Percentiles rank a stretch among this genome's conserved stretches.
phyloP scores from a whole-genome alignment of 2,329 filamentous ascomycete genomes.

The Talaromyces funiculosus region DNA sequence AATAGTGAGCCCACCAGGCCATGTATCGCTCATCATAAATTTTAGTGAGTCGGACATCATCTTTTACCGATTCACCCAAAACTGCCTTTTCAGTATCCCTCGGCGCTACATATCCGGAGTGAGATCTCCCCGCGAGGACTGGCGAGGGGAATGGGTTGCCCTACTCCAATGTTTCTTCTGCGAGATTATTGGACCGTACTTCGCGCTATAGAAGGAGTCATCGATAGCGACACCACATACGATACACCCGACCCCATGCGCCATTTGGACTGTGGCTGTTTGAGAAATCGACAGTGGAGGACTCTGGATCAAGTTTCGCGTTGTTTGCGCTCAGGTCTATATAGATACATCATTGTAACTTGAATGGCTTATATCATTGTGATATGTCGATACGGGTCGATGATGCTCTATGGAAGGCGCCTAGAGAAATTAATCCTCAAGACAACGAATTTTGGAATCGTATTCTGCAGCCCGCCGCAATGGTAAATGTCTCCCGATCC shows the following conservation, averaged over 20 bases:
- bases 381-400: background rate
- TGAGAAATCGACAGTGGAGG: too few species aligned
- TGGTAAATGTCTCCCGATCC: too few species aligned
- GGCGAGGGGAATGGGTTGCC: background rate
- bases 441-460: background rate
- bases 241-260: background rate
- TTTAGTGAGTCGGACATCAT: background rate
- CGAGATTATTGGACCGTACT: background rate
- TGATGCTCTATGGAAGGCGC: background rate
- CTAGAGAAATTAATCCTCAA: background rate
- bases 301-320: too few species aligned
- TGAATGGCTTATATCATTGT: background rate
- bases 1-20: background rate
- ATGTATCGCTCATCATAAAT: background rate
- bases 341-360: background rate
- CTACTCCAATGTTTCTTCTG: background rate
- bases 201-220: too few species aligned
- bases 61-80: background rate
- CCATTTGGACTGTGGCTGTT: background rate
- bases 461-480: background rate
- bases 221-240: background rate
- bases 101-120: background rate
- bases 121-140: background rate
- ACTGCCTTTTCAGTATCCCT: background rate
- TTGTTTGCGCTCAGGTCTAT: too few species aligned